Conservation (phyloP, 148 eudicot genomes). For the Amaranthus hypochondriacus region DNA sequence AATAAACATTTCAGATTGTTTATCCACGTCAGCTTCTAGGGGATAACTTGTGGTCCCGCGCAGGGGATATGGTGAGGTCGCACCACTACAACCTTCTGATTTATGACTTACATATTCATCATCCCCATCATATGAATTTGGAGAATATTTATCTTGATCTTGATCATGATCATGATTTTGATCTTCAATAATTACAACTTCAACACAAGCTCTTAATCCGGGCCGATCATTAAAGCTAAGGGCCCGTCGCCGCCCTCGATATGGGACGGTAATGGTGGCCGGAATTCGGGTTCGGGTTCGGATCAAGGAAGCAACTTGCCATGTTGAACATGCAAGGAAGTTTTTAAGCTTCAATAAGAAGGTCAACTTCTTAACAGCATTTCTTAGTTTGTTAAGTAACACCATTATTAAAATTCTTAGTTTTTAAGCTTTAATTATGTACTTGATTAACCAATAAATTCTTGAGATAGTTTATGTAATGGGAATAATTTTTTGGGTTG, state of each 20-base stretch:
- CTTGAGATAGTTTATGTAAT: not conserved
- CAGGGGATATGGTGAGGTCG: constrained; percentile 18
- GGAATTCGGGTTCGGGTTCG: constrained; percentile 22
- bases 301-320: constrained; percentile 22
- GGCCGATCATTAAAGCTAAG: constrained; percentile 32
- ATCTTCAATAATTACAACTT: not conserved
- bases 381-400: constrained; percentile 28
- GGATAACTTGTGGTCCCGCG: constrained; percentile 30
- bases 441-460: not conserved
- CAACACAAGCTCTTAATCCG: constrained; percentile 27
- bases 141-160: not conserved
- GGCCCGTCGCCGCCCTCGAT: constrained; percentile 15
- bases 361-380: constrained; percentile 36
- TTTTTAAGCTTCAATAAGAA: constrained; percentile 23
- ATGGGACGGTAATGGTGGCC: constrained; percentile 10
- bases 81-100: constrained; percentile 10
- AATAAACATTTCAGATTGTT: constrained; percentile 35
- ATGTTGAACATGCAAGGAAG: constrained; percentile 24
- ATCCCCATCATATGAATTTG: not conserved
- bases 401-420: constrained; percentile 11
- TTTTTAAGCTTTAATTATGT: not conserved
- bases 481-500: not conserved
- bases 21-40: constrained; percentile 26
- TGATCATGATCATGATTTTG: not conserved
- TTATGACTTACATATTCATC: not conserved